Conservation (phyloP, 2,329 filamentous ascomycete genomes). For the Epicoccum sorghinum region DNA sequence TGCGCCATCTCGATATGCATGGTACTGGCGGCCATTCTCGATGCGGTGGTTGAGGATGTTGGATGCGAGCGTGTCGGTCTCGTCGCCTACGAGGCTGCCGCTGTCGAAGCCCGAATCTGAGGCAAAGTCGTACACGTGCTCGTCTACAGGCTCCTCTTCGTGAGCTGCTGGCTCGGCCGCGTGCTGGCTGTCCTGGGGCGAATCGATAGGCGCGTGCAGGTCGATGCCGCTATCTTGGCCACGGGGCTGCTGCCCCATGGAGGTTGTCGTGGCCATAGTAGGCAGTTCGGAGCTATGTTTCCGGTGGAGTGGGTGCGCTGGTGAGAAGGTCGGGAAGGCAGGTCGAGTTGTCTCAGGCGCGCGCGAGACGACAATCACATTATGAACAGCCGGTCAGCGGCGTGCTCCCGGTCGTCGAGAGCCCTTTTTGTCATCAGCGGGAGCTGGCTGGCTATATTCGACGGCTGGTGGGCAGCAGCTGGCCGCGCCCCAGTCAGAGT, state of each 20-base stretch:
- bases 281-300: neutral
- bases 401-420: neutral
- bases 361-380: neutral
- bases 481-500: constrained; percentile 8
- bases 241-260: neutral
- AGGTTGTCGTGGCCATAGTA: neutral
- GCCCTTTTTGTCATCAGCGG: neutral
- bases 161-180: neutral
- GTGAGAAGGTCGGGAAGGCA: neutral
- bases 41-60: constrained; percentile 45
- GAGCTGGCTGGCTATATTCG: constrained; percentile 7
- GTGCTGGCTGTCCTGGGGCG: constrained; percentile 4
- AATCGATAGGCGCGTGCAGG: constrained; percentile 6
- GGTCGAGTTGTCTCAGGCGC: neutral
- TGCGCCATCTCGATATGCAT: constrained; percentile 45
- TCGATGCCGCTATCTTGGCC: constrained; percentile 15
- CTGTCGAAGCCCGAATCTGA: constrained; percentile 47
- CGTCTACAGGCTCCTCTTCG: constrained; percentile 6
- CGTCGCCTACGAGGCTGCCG: constrained; percentile 43
- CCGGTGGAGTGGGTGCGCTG: neutral
- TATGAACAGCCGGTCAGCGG: constrained; percentile 2
- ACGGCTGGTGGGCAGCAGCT: constrained; percentile 6
- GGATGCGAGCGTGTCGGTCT: constrained; percentile 45
- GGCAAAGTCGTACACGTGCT: constrained; percentile 21
- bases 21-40: constrained; percentile 47